A percentile compares a stretch with the other conserved stretches of the same genome.
Evolutionary conservation across 495 filamentous ascomycete species (phyloP).

Genomic region (Haplographium delicatum): DNA sequence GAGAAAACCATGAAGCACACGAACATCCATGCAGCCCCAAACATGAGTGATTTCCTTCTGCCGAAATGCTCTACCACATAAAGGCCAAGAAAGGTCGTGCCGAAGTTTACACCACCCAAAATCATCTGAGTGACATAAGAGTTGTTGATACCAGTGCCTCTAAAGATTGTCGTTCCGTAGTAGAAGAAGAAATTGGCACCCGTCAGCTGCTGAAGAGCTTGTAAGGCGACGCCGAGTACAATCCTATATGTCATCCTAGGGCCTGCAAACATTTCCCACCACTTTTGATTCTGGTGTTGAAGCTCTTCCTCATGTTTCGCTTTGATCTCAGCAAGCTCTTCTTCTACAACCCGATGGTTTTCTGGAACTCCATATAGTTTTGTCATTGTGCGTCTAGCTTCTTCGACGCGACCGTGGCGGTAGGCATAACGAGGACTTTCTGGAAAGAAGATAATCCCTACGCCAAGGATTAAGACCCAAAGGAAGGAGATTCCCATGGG

Average conservation of each 20-base stretch:
- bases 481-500: slow-evolving; percentile 75
- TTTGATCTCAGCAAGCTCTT: slow-evolving; percentile 67
- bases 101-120: slow-evolving; percentile 52
- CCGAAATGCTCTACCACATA: slow-evolving; percentile 67
- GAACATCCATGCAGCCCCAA: slow-evolving; percentile 60
- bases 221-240: slow-evolving; percentile 45
- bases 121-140: slow-evolving; percentile 59
- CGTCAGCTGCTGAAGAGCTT: slow-evolving; percentile 62
- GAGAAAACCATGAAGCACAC: slow-evolving; percentile 69
- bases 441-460: slow-evolving; percentile 66
- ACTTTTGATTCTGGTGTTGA: slow-evolving; percentile 35
- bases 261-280: slow-evolving; percentile 63
- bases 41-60: slow-evolving; percentile 60
- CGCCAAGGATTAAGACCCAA: slow-evolving; percentile 67
- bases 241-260: slow-evolving; percentile 59
- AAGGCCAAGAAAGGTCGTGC: slow-evolving; percentile 58
- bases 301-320: slow-evolving; percentile 55
- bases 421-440: slow-evolving; percentile 68
- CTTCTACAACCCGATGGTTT: slow-evolving; percentile 60
- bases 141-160: slow-evolving; percentile 54
- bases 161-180: slow-evolving; percentile 52
- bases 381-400: slow-evolving; percentile 63
- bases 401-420: slow-evolving; percentile 56
- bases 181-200: slow-evolving; percentile 49
- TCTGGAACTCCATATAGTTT: slow-evolving; percentile 63